Conservation (phyloP, 2,329 filamentous ascomycete species). For the Penicillium decumbens region DNA sequence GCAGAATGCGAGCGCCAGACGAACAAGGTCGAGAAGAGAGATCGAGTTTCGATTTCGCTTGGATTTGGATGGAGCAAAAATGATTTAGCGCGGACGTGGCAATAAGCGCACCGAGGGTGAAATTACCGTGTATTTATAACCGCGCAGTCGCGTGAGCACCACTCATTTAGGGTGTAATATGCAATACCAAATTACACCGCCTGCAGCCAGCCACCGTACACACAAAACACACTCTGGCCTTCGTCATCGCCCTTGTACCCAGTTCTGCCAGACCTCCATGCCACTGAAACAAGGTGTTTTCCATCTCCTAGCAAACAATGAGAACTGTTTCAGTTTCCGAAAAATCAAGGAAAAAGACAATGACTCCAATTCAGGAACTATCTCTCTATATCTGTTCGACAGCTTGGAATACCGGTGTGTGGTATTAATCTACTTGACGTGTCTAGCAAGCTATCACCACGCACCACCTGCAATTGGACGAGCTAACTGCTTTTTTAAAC, state of each 20-base stretch:
- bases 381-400: slow-evolving; percentile 3
- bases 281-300: too few species aligned
- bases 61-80: slow-evolving; percentile 28
- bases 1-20: slow-evolving; percentile 29
- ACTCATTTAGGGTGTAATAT: slow-evolving; percentile 5
- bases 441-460: slow-evolving; percentile 15
- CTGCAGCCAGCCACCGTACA: slow-evolving; percentile 13
- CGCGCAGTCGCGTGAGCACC: slow-evolving; percentile 12
- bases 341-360: neutral
- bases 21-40: slow-evolving; percentile 31
- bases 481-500: slow-evolving; percentile 18
- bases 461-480: slow-evolving; percentile 13
- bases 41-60: slow-evolving; percentile 28
- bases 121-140: slow-evolving; percentile 19
- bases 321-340: too few species aligned
- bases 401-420: slow-evolving; percentile 9
- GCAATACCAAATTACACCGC: slow-evolving; percentile 5
- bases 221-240: slow-evolving; percentile 13
- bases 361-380: neutral
- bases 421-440: slow-evolving; percentile 12
- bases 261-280: neutral
- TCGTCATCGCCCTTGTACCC: slow-evolving; percentile 1
- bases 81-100: slow-evolving; percentile 31
- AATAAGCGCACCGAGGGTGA: slow-evolving; percentile 17
- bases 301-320: too few species aligned